Percentiles rank a stretch among this genome's conserved stretches.
Conservation (phyloP, 169 alveolate species). For the Plasmodium coatneyi region DNA sequence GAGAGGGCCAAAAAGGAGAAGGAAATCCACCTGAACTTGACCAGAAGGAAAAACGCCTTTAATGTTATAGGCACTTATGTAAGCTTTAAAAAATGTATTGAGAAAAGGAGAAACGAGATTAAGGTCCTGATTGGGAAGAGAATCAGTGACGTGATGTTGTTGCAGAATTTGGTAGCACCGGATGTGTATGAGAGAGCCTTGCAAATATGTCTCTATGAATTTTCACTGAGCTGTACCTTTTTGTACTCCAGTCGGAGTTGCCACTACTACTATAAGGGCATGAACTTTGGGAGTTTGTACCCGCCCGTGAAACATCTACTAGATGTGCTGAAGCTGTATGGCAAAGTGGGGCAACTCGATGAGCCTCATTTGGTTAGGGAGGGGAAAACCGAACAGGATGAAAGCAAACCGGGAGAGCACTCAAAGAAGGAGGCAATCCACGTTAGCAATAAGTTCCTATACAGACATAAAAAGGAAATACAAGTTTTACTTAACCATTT, state of each 20-base stretch:
- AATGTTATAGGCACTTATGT: constrained; percentile 17
- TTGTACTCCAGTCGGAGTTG: constrained; percentile 29
- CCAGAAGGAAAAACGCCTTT: constrained; percentile 43
- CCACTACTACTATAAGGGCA: constrained; percentile 29
- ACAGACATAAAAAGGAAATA: constrained; percentile 50
- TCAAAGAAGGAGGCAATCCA: not conserved
- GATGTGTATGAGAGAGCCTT: constrained; percentile 38
- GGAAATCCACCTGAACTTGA: constrained; percentile 17
- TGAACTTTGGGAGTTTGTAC: constrained; percentile 27
- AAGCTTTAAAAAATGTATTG: constrained; percentile 33
- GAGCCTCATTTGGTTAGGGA: not conserved
- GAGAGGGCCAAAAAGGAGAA: constrained; percentile 62
- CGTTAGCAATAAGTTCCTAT: not conserved
- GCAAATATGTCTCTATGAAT: constrained; percentile 30
- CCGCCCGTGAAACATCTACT: constrained; percentile 24
- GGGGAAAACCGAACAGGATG: not conserved
- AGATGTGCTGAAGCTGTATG: constrained; percentile 31
- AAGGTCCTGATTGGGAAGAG: constrained; percentile 8
- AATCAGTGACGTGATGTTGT: constrained; percentile 25
- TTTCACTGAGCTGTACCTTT: constrained; percentile 41
- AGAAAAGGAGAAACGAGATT: constrained; percentile 38
- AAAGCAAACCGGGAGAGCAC: not conserved
- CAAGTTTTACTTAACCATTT: constrained; percentile 46
- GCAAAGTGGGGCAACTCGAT: not conserved
- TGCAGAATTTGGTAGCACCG: constrained; percentile 45